phyloP scores from a whole-genome alignment of 495 filamentous ascomycete genomes.

The Podospora fimiseda region DNA sequence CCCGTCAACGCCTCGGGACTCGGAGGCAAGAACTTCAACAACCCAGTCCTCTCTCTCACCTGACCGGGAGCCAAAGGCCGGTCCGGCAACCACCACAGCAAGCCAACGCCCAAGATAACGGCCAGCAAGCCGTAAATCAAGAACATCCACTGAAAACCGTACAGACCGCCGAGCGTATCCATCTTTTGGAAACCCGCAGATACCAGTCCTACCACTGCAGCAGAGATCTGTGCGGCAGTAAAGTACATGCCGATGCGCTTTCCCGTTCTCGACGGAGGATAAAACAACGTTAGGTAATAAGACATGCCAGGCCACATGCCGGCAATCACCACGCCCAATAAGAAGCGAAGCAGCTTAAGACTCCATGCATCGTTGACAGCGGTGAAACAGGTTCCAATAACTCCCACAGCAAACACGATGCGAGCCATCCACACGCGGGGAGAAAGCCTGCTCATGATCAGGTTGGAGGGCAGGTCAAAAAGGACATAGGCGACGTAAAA shows the following conservation, averaged over 20 bases:
- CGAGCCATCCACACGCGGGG: conserved; percentile 90
- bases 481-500: conserved; percentile 90
- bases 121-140: conserved; percentile 76
- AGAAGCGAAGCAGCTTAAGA: conserved; percentile 82
- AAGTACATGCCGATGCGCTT: conserved; percentile 88
- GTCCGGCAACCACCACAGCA: conserved; percentile 89
- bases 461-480: conserved; percentile 83
- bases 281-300: conserved; percentile 88
- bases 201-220: conserved; percentile 81
- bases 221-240: conserved; percentile 83
- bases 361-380: conserved; percentile 78
- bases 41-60: conserved; percentile 36
- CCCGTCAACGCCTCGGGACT: conserved; percentile 67
- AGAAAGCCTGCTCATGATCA: conserved; percentile 78
- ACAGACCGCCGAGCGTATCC: conserved; percentile 69
- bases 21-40: conserved; percentile 54
- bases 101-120: conserved; percentile 58
- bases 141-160: conserved; percentile 95
- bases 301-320: conserved; percentile 96
- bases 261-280: conserved; percentile 76
- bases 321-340: conserved; percentile 81
- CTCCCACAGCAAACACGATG: conserved; percentile 79
- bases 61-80: conserved; percentile 65
- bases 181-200: conserved; percentile 89
- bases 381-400: conserved; percentile 76